Base-by-base conservation (phyloP, 495 filamentous ascomycete species). In the Melanomma pulvis-pyrius region DNA sequence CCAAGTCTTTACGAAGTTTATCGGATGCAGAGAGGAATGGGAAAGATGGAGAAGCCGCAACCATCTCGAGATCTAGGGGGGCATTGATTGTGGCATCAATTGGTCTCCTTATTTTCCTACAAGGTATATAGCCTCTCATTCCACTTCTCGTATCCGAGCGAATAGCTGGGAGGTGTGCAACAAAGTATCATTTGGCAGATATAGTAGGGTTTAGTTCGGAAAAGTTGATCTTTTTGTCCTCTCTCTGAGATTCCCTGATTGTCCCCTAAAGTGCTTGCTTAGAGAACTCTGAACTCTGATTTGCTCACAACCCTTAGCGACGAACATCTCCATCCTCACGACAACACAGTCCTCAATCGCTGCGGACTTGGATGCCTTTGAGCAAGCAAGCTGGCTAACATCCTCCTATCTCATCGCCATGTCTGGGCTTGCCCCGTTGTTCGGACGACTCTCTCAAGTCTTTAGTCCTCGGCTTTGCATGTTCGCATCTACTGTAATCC, bases 271-370 rank as follows among this genome's bases (percentile, higher is more conserved):
- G 12, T 34, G 30, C 12, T 34, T 4, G 30, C 4, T 34, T 4
- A 12, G 30, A 34, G 30, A 34, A n/a, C n/a, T n/a, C n/a, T n/a
- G n/a, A n/a, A 15, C 9, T 15, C 3, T 44, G 3, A 29, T 19
- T 34, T 44, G 36, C 64, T 67, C 15, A 67, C 58, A 36, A 2
- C 48, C 6, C 25, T 9, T 28, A 72, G 70, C 77, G 2, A 83
- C 82, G 66, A 92, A 93, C 74, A 90, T 91, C 80, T 87, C 85
- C 28, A 85, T 90, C 68, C 85, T 93, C 64, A 89, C 87, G 5
- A 92, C 90, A 26, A 88, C 86, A 1, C 89, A 92, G 75, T 88
- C 86, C 1, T 77, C 79, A 41, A 91, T 93, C 68, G 88, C 89
- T 0, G 80, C 80, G 21, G 89, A 92, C 61, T 77, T 92, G 0